A percentile compares a stretch with the other conserved stretches of the same genome.
These are phyloP conservation scores for Diaporthe helianthi DNA, from an alignment of 2,329 filamentous ascomycete genomes.

Conservation along the genomic window DNA sequence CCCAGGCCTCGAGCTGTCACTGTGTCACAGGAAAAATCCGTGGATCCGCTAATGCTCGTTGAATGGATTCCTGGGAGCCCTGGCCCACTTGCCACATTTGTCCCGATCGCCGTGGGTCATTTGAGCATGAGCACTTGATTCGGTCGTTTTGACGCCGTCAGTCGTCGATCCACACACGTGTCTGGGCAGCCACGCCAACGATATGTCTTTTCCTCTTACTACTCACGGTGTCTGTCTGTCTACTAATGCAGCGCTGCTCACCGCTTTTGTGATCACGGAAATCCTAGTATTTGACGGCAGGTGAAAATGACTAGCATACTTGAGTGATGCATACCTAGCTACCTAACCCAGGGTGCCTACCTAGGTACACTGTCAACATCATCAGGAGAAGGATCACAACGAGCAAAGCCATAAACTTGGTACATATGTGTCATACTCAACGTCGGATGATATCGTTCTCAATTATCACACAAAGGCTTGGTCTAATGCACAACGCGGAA, in stretches of 20 bases:
- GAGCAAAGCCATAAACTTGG: neutral
- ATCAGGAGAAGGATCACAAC: neutral
- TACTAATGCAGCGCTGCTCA: neutral
- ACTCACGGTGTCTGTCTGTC: neutral
- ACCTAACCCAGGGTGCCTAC: no score
- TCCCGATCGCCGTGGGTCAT: neutral
- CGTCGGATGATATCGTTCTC: neutral
- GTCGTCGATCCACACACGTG: slow-evolving; percentile 21
- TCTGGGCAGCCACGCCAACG: slow-evolving; percentile 1
- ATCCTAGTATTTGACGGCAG: neutral
- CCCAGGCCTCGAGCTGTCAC: neutral
- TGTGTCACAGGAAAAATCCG: neutral
- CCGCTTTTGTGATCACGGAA: neutral
- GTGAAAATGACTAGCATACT: neutral
- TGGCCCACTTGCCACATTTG: slow-evolving; percentile 16
- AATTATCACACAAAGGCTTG: neutral
- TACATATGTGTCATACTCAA: neutral
- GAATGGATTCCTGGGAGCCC: neutral
- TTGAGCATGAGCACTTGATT: slow-evolving; percentile 9
- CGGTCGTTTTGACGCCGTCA: slow-evolving; percentile 7
- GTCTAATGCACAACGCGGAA: neutral
- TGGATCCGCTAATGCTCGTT: slow-evolving; percentile 2
- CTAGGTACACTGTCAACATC: neutral
- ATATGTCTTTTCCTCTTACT: neutral
- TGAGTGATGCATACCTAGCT: slow-evolving; percentile 1